Base-by-base conservation (phyloP, 192 early-diverging fungal genomes). In the Coemansia sp. region DNA sequence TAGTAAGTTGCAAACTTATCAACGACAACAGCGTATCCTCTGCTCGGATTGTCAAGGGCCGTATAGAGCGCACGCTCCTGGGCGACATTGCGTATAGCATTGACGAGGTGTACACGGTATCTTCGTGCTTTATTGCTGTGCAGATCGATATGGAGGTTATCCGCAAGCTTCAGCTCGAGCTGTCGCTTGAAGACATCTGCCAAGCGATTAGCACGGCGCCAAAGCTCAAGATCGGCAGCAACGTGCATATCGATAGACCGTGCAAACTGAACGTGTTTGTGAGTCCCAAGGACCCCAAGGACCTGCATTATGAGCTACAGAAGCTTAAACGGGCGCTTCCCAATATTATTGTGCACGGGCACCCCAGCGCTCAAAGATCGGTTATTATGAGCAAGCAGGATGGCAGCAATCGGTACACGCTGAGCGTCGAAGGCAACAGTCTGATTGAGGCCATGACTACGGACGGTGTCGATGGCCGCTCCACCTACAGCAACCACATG, bases 11-110 rank as follows among this genome's bases (percentile, higher is more conserved):
- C 38, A 84, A 87, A 51, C 86, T 99, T 18, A 80, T 92, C 55
- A 85, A 89, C 66, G 86, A 88, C 17, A 37, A 65, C 36, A 86
- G 86, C 73, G 88, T 91, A 48, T 89, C 87, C 20, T 87, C 94
- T 0, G 95, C 96, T 6, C 90, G 96, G 39, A 96, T 98, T n/a
- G 95, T 98, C 60, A 97, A 99, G 79, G 98, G 93, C 37, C 87
- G 97, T 64, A 85, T 98, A 14, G 96, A 99, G 74, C 93, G 93
- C 73, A 98, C 98, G 4, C 79, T 87, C 36, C 75, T 99, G 51
- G 91, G 91, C 45, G 96, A 98, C 78, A 86, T 99, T 74, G 91
- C 94, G n/a, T 91, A 95, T 71, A 98, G 88, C 73, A 92, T 99
- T 67, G 91, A 98, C 66, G 95, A 96, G 62, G 90, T 97, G 17